Conservation (phyloP, 371 early-diverging fungal genomes). For the Mortierella sp. region DNA sequence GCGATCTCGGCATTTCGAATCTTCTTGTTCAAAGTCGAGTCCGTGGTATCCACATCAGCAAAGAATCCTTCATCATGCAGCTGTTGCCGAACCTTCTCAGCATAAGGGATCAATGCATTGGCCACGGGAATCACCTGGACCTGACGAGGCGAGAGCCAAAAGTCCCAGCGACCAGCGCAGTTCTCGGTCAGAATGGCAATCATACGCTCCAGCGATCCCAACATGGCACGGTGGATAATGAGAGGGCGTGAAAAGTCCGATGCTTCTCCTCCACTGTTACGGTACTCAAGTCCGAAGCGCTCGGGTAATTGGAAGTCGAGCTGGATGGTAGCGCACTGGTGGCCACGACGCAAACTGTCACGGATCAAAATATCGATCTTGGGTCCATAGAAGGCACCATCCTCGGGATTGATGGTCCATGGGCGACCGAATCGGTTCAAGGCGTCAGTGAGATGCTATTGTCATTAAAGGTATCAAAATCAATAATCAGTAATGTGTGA, state of each 20-base stretch:
- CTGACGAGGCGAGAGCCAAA: slow-evolving; percentile 99
- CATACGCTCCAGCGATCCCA: slow-evolving; percentile 99
- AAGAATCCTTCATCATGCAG: slow-evolving; percentile 81
- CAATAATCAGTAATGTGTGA: too few relatives aligned
- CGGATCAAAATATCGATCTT: slow-evolving; percentile 99
- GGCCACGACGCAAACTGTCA: slow-evolving; percentile 93
- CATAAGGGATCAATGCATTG: slow-evolving; percentile 72
- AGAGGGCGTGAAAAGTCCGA: slow-evolving; percentile 86
- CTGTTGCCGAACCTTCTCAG: slow-evolving; percentile 63
- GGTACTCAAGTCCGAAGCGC: slow-evolving; percentile 93
- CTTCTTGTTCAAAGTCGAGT: slow-evolving; percentile 96
- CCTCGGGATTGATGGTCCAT: slow-evolving; percentile 97
- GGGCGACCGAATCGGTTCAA: slow-evolving; percentile 78
- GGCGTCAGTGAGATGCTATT: slow-evolving; percentile 73
- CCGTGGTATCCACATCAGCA: slow-evolving; percentile 89
- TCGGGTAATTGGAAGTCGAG: slow-evolving; percentile 98
- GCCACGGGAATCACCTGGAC: slow-evolving; percentile 90
- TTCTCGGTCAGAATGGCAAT: slow-evolving; percentile 98
- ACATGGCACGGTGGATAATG: slow-evolving; percentile 99
- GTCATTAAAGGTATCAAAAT: too few relatives aligned
- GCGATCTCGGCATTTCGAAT: slow-evolving; percentile 83
- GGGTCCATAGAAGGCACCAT: slow-evolving; percentile 99
- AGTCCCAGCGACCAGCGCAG: slow-evolving; percentile 97
- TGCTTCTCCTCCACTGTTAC: slow-evolving; percentile 63
- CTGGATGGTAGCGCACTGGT: slow-evolving; percentile 99